A percentile compares a stretch with the other conserved stretches of the same genome.
These are phyloP conservation scores for Aspergillus unguis DNA, from an alignment of 2,329 filamentous ascomycete genomes.

Conservation along the genomic window DNA sequence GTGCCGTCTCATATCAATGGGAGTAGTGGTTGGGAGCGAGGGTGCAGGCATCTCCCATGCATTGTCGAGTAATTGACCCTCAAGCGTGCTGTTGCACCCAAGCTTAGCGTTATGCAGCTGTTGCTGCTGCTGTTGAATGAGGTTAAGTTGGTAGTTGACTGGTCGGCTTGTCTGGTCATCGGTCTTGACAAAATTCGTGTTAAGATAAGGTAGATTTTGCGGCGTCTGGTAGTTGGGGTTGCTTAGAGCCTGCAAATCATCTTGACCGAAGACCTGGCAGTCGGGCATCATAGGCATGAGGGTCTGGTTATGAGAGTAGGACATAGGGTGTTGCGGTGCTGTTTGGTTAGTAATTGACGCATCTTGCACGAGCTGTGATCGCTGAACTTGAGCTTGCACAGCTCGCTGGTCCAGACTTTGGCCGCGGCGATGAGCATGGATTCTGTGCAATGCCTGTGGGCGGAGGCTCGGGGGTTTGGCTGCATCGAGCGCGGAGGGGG, in stretches of 20 bases:
- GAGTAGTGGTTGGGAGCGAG: slow-evolving; percentile 23
- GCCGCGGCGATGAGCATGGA: slow-evolving; percentile 70
- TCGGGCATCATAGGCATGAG: slow-evolving; percentile 25
- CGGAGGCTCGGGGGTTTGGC: slow-evolving; percentile 67
- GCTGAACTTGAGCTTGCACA: slow-evolving; percentile 54
- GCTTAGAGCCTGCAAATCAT: slow-evolving; percentile 30
- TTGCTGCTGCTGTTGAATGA: slow-evolving; percentile 33
- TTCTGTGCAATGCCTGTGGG: slow-evolving; percentile 50
- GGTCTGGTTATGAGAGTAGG: slow-evolving; percentile 32
- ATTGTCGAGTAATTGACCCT: slow-evolving; percentile 24
- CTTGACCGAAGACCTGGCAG: slow-evolving; percentile 29
- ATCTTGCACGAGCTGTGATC: slow-evolving; percentile 47
- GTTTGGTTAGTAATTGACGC: slow-evolving; percentile 55
- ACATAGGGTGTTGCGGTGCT: slow-evolving; percentile 51
- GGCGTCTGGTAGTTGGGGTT: slow-evolving; percentile 38
- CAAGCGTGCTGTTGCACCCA: slow-evolving; percentile 17
- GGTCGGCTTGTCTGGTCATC: slow-evolving; percentile 19
- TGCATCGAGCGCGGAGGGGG: slow-evolving; percentile 72
- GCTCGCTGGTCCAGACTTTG: slow-evolving; percentile 75
- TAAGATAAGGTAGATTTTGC: slow-evolving; percentile 21
- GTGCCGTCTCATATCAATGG: slow-evolving; percentile 31
- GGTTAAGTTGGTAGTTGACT: slow-evolving; percentile 25
- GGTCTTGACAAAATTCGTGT: slow-evolving; percentile 17
- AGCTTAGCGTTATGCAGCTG: slow-evolving; percentile 21
- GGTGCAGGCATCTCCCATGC: slow-evolving; percentile 24